Conservation (phyloP, 352 stramenopile genomes). For the Globisporangium takayamanum region DNA sequence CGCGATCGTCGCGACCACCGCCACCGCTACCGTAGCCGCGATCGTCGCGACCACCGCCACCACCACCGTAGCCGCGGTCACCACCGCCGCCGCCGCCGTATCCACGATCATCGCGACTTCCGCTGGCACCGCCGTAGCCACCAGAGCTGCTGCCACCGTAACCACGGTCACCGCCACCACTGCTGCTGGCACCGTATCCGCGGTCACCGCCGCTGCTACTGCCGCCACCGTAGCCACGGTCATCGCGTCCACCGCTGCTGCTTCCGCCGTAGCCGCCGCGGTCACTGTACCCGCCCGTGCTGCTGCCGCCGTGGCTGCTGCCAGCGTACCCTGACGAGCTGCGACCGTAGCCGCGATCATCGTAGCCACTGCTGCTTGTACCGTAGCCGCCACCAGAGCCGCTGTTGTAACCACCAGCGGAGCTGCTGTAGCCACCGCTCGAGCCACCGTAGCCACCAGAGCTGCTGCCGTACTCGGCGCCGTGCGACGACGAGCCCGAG, state of each 20-base stretch:
- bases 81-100: background rate
- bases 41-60: constrained; percentile 9
- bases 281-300: constrained; percentile 14
- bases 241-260: too few relatives aligned
- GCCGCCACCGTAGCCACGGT: background rate
- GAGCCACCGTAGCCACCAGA: constrained; percentile 17
- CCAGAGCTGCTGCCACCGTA: background rate
- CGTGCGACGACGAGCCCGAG: background rate
- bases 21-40: constrained; percentile 1
- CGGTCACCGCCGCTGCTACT: background rate
- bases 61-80: constrained; percentile 1
- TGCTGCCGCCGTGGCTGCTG: constrained; percentile 10
- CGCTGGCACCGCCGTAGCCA: constrained; percentile 8
- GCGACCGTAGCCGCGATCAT: constrained; percentile 14
- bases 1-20: constrained; percentile 8
- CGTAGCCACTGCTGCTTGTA: constrained; percentile 5
- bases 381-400: background rate
- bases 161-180: constrained; percentile 6
- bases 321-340: constrained; percentile 17
- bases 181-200: constrained; percentile 1
- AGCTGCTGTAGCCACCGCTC: constrained; percentile 2
- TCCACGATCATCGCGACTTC: background rate
- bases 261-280: constrained; percentile 14
- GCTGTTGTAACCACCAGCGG: background rate
- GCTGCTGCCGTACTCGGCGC: constrained; percentile 16